A percentile compares a stretch with the other conserved stretches of the same genome.
phyloP scores from a whole-genome alignment of 2,329 filamentous ascomycete genomes.

The Mollisiaceae sp. region DNA sequence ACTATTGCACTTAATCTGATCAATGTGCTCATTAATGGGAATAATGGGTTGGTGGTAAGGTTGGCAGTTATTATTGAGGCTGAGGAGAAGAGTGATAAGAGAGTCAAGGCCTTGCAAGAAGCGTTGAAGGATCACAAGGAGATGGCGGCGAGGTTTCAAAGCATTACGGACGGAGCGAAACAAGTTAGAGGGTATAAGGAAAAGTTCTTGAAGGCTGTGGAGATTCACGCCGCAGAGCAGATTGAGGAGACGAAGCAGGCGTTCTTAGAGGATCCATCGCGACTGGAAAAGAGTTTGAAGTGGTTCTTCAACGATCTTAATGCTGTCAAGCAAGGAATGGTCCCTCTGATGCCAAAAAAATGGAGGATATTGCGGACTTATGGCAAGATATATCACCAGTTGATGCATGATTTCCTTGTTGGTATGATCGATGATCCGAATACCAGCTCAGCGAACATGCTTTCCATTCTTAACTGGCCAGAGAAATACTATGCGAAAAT shows the following conservation, averaged over 20 bases:
- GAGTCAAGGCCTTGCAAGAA: slow-evolving; percentile 88
- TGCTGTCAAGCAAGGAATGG: slow-evolving; percentile 92
- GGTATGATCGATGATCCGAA: slow-evolving; percentile 82
- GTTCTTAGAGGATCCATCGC: slow-evolving; percentile 83
- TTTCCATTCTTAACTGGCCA: slow-evolving; percentile 93
- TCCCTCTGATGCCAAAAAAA: slow-evolving; percentile 88
- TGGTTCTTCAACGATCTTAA: slow-evolving; percentile 99
- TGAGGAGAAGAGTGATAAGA: slow-evolving; percentile 95
- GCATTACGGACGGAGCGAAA: slow-evolving; percentile 91
- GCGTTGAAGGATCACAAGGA: slow-evolving; percentile 96
- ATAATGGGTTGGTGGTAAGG: slow-evolving; percentile 87
- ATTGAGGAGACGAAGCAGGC: slow-evolving; percentile 66
- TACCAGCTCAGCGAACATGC: slow-evolving; percentile 82
- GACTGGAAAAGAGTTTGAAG: slow-evolving; percentile 84
- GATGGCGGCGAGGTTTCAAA: slow-evolving; percentile 90
- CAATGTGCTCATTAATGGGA: slow-evolving; percentile 82
- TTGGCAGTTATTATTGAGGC: slow-evolving; percentile 92
- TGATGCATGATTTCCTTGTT: slow-evolving; percentile 95
- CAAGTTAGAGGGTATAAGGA: slow-evolving; percentile 95
- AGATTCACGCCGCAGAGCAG: slow-evolving; percentile 64
- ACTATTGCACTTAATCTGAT: slow-evolving; percentile 89
- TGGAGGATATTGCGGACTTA: slow-evolving; percentile 96
- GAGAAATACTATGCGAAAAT: slow-evolving; percentile 98
- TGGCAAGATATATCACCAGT: slow-evolving; percentile 84
- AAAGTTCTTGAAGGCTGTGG: slow-evolving; percentile 80